Evolutionary conservation across 169 alveolate species (phyloP).

Genomic region (Eimeria maxima): DNA sequence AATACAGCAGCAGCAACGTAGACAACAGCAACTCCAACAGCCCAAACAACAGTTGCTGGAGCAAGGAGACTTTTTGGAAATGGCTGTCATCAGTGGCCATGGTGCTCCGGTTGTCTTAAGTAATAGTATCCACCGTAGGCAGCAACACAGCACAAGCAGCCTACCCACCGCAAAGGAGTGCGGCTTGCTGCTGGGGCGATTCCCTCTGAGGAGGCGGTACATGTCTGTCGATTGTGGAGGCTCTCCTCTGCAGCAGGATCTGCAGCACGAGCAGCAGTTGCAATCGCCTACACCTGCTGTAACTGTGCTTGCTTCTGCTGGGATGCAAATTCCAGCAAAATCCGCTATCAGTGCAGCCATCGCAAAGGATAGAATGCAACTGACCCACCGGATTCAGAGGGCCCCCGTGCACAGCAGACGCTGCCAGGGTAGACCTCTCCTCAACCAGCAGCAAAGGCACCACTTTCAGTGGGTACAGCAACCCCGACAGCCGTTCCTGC

Average conservation of each 20-base stretch:
- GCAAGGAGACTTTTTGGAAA: background rate
- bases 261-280: conserved; percentile 53
- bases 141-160: conserved; percentile 59
- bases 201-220: conserved; percentile 63
- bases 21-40: background rate
- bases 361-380: background rate
- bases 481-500: background rate
- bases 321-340: conserved; percentile 11
- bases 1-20: background rate
- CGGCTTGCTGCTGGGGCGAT: conserved; percentile 53
- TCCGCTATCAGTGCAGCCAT: background rate
- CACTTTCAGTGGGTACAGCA: conserved; percentile 52
- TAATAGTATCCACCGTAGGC: background rate
- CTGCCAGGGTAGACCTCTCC: conserved; percentile 19
- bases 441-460: conserved; percentile 26
- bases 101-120: background rate
- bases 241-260: conserved; percentile 13
- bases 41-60: background rate
- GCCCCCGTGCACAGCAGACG: conserved; percentile 43
- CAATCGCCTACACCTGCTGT: background rate
- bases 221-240: conserved; percentile 61
- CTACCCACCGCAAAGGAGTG: conserved; percentile 50
- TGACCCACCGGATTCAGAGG: conserved; percentile 23
- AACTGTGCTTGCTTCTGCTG: conserved; percentile 12
- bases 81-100: background rate